Evolutionary conservation across 805 yeast genomes (phyloP).

Genomic region (Lipomyces anomalus): DNA sequence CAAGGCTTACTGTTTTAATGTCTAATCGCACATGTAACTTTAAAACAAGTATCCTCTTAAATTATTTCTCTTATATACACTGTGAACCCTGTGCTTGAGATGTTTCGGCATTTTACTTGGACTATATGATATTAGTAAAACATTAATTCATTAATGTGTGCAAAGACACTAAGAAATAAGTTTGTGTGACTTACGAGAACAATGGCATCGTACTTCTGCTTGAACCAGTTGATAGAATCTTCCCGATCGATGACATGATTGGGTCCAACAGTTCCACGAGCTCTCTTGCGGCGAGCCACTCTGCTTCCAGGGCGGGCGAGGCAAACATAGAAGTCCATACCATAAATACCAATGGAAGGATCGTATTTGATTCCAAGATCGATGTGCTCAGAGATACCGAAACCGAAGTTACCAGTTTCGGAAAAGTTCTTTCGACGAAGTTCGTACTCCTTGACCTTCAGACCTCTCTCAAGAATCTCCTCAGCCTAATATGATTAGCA

Average conservation of each 20-base stretch:
- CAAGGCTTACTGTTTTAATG: no score
- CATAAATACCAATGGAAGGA: constrained; percentile 94
- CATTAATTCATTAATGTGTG: background rate
- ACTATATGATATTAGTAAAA: background rate
- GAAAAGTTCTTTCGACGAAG: constrained; percentile 91
- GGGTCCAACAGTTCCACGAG: constrained; percentile 82
- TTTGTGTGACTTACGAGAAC: constrained; percentile 56
- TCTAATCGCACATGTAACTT: no score
- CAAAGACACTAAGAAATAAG: background rate
- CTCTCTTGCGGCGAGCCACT: constrained; percentile 91
- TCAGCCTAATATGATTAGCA: constrained; percentile 48
- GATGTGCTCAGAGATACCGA: constrained; percentile 99
- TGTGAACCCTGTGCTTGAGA: background rate
- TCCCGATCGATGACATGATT: constrained; percentile 86
- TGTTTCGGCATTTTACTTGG: constrained; percentile 1
- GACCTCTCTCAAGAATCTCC: constrained; percentile 99
- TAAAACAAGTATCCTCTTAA: no score
- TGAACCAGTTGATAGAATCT: constrained; percentile 97
- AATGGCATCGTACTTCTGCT: constrained; percentile 99
- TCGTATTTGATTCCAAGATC: constrained; percentile 99
- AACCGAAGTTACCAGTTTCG: constrained; percentile 99
- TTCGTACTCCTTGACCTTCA: constrained; percentile 99
- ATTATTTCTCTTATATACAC: no score
- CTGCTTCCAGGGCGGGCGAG: constrained; percentile 99
- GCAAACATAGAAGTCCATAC: constrained; percentile 98